These are phyloP conservation scores for Aspergillus chevalieri DNA, from an alignment of 2,329 filamentous ascomycete genomes.

Conservation along the genomic window DNA sequence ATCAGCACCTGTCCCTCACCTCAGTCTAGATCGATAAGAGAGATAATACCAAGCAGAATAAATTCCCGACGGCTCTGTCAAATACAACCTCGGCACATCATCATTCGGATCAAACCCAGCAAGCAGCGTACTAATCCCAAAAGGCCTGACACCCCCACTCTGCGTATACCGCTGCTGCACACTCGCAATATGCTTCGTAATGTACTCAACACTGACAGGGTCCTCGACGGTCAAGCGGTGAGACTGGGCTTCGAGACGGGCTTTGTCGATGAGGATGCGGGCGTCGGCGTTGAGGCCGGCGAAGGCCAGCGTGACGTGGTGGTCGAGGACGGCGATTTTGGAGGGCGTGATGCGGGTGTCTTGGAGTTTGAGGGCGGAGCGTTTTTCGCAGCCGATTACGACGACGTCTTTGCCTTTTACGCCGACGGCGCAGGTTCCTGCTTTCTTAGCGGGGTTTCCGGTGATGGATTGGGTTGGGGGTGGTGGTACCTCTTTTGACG, in stretches of 20 bases:
- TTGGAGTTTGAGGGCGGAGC: constrained; percentile 98
- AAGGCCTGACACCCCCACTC: constrained; percentile 96
- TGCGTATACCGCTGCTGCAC: constrained; percentile 99
- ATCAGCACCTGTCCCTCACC: neutral
- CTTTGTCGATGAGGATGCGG: constrained; percentile 96
- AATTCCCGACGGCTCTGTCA: constrained; percentile 98
- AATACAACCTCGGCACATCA: constrained; percentile 82
- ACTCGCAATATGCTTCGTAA: constrained; percentile 96
- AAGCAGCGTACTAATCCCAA: constrained; percentile 95
- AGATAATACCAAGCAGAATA: constrained; percentile 83
- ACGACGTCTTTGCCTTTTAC: constrained; percentile 94
- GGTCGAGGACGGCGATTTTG: constrained; percentile 94
- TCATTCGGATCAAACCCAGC: constrained; percentile 97
- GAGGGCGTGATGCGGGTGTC: constrained; percentile 98
- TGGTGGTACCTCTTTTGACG: constrained; percentile 78
- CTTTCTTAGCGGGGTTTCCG: constrained; percentile 14
- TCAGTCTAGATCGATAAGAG: neutral
- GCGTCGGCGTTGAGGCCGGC: constrained; percentile 97
- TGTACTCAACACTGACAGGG: constrained; percentile 96
- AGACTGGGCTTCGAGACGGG: constrained; percentile 91
- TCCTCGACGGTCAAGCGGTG: constrained; percentile 97
- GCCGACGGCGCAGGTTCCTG: constrained; percentile 94
- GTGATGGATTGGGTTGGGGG: constrained; percentile 9
- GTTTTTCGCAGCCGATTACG: constrained; percentile 95
- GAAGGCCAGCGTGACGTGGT: constrained; percentile 93